phyloP scores from a whole-genome alignment of 352 stramenopile species.

The Phytophthora crassamura region DNA sequence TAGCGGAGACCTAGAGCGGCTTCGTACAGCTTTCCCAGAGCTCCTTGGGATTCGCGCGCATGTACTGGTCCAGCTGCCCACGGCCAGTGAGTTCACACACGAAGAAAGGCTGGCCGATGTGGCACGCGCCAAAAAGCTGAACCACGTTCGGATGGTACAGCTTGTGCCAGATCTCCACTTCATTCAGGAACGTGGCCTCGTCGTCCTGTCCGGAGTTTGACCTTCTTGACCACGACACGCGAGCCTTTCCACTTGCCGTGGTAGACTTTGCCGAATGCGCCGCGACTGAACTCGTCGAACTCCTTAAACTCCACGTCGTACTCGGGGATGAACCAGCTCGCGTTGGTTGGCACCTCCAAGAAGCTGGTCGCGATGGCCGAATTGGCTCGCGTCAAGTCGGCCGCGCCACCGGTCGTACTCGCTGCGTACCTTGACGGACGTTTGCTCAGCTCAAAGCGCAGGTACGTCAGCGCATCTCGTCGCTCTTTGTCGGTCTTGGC shows the following conservation, averaged over 20 bases:
- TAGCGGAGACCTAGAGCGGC: constrained; percentile 9
- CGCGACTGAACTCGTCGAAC: constrained; percentile 22
- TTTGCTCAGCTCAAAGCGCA: constrained; percentile 26
- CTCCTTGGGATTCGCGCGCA: background rate
- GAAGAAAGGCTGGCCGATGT: no score
- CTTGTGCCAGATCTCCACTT: constrained; percentile 18
- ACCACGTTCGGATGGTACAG: constrained; percentile 14
- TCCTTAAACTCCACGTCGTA: constrained; percentile 30
- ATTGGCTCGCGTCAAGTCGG: constrained; percentile 3
- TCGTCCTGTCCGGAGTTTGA: constrained; percentile 9
- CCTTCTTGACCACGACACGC: constrained; percentile 29
- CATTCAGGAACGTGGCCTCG: constrained; percentile 1
- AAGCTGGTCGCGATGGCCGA: background rate
- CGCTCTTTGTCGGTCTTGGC: constrained; percentile 2
- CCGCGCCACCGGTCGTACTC: constrained; percentile 3
- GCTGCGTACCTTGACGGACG: constrained; percentile 10
- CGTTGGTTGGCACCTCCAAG: background rate
- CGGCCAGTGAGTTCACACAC: background rate
- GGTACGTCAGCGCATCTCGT: constrained; percentile 13
- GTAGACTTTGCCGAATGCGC: constrained; percentile 20
- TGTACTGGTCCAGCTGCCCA: constrained; percentile 5
- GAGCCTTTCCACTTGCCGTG: constrained; percentile 25
- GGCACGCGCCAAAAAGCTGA: background rate
- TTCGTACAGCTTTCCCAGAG: constrained; percentile 12
- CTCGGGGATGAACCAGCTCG: constrained; percentile 19